A percentile compares a stretch with the other conserved stretches of the same genome.
phyloP scores from a whole-genome alignment of 306 rosid species.

The Quercus suber region DNA sequence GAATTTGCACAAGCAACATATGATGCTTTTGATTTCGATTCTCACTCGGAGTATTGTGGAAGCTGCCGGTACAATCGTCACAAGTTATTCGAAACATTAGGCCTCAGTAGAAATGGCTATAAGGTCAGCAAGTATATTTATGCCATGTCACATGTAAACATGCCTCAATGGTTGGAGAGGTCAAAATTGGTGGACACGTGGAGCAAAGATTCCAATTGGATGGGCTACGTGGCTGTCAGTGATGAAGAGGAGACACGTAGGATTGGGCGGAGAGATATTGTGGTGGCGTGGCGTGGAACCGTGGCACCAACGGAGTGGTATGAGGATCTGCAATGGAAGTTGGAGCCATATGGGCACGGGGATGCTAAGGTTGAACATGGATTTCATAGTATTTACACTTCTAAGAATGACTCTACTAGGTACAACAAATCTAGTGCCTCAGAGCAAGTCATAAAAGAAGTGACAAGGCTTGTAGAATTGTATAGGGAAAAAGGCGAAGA shows the following conservation, averaged over 20 bases:
- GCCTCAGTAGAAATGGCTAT: conserved; percentile 38
- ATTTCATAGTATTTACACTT: conserved; percentile 46
- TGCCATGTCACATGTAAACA: conserved; percentile 58
- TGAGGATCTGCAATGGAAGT: conserved; percentile 48
- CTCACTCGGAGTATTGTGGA: conserved; percentile 57
- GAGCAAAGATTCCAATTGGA: conserved; percentile 76
- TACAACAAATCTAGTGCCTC: conserved; percentile 69
- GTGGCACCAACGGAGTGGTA: conserved; percentile 67
- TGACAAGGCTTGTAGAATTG: conserved; percentile 28
- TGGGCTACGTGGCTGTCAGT: conserved; percentile 59
- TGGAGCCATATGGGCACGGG: conserved; percentile 40
- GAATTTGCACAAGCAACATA: conserved; percentile 75
- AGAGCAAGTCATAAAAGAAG: conserved; percentile 56
- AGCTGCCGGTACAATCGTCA: conserved; percentile 50
- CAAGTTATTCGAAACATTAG: conserved; percentile 41
- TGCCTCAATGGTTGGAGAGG: conserved; percentile 62
- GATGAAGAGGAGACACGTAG: conserved; percentile 48
- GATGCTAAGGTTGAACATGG: conserved; percentile 69
- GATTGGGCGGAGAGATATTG: conserved; percentile 60
- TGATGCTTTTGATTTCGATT: conserved; percentile 64
- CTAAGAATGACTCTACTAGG: conserved; percentile 46
- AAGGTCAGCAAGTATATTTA: conserved; percentile 48
- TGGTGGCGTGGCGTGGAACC: conserved; percentile 72
- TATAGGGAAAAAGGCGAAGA: conserved; percentile 45
- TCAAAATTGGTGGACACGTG: conserved; percentile 45